phyloP scores from a whole-genome alignment of 2,329 filamentous ascomycete species.

The Teratosphaeria nubilosa region DNA sequence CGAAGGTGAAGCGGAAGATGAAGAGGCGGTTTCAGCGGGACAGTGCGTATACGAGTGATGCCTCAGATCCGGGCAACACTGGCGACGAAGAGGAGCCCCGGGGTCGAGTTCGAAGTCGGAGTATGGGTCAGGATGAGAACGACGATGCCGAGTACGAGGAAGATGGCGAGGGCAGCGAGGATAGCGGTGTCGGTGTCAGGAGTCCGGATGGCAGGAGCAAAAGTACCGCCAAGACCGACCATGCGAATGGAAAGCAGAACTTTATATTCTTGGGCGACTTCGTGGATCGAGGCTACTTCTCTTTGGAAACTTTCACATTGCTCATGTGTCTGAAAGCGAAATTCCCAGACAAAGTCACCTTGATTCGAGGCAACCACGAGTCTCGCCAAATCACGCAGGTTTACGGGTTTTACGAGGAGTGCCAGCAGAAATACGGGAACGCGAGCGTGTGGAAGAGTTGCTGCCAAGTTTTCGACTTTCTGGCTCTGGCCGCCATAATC shows the following conservation, averaged over 20 bases:
- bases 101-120: conserved; percentile 28
- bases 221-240: conserved; percentile 26
- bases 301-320: conserved; percentile 61
- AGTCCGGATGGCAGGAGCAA: conserved; percentile 25
- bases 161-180: conserved; percentile 37
- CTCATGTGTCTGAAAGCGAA: conserved; percentile 64
- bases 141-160: conserved; percentile 41
- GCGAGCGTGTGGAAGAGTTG: conserved; percentile 71
- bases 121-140: conserved; percentile 17
- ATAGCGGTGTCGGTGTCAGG: conserved; percentile 33
- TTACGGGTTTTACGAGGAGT: conserved; percentile 71
- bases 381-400: conserved; percentile 69
- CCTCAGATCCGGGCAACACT: conserved; percentile 32
- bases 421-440: conserved; percentile 66
- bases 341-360: conserved; percentile 61
- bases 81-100: conserved; percentile 37
- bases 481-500: conserved; percentile 62
- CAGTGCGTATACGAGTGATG: conserved; percentile 43
- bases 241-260: conserved; percentile 53
- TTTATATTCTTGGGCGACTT: conserved; percentile 66
- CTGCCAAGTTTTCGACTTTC: conserved; percentile 69
- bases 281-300: conserved; percentile 66
- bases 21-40: conserved; percentile 45
- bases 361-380: conserved; percentile 67
- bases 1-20: conserved; percentile 78